Conservation (phyloP, 2,329 filamentous ascomycete genomes). For the Claviceps capensis region DNA sequence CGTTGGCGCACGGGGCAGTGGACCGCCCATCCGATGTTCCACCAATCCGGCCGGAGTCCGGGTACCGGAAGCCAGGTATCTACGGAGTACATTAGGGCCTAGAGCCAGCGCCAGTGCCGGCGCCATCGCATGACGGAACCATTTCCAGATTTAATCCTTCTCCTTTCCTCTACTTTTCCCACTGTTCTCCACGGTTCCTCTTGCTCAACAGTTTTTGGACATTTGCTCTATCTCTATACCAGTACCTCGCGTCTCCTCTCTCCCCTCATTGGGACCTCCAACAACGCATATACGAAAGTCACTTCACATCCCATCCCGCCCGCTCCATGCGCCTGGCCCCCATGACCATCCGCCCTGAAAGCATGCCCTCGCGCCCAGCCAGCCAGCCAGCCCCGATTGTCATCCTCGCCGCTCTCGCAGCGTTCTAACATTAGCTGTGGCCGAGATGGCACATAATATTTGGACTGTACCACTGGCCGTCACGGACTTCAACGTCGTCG, state of each 20-base stretch:
- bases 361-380: constrained; percentile 5
- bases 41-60: too few species aligned
- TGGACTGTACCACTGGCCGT: constrained; percentile 35
- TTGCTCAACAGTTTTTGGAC: too few species aligned
- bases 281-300: not conserved
- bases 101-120: too few species aligned
- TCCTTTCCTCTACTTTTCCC: too few species aligned
- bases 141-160: too few species aligned
- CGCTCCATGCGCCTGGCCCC: not conserved
- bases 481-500: constrained; percentile 73
- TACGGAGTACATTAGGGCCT: too few species aligned
- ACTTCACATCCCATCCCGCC: not conserved
- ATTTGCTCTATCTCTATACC: too few species aligned
- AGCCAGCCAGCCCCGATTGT: constrained; percentile 1
- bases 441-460: constrained; percentile 12
- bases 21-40: too few species aligned
- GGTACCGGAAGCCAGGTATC: too few species aligned
- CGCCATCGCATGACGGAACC: too few species aligned
- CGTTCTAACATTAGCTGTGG: constrained; percentile 11
- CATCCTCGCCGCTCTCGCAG: constrained; percentile 1
- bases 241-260: not conserved
- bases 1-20: too few species aligned
- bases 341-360: not conserved
- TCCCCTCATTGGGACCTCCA: not conserved
- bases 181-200: too few species aligned